A percentile compares a stretch with the other conserved stretches of the same genome.
Conservation (phyloP, 2,329 filamentous ascomycete genomes). For the Scedosporium apiospermum region DNA sequence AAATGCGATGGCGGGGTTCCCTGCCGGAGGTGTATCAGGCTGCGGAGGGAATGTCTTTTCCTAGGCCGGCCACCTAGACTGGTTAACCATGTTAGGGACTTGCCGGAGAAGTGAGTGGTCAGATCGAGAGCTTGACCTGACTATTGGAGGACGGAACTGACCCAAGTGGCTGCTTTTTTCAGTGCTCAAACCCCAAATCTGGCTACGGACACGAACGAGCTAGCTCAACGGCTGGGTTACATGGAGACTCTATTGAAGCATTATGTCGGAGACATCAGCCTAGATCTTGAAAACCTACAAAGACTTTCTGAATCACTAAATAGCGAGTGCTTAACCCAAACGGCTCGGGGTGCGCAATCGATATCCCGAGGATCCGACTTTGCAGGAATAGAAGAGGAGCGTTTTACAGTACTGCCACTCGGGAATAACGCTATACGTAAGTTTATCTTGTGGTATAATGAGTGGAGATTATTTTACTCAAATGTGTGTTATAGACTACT, state of each 20-base stretch:
- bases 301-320: conserved; percentile 32
- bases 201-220: conserved; percentile 9
- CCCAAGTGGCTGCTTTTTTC: background rate
- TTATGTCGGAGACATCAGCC: conserved; percentile 32
- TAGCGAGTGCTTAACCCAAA: conserved; percentile 13
- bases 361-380: conserved; percentile 12
- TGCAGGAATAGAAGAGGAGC: conserved; percentile 24
- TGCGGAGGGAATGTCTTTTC: conserved; percentile 41
- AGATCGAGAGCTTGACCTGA: too few relatives aligned
- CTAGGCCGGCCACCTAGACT: conserved; percentile 17
- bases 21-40: conserved; percentile 40
- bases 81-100: background rate
- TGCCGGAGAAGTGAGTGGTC: background rate
- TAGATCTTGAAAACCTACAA: conserved; percentile 30
- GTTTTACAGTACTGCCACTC: conserved; percentile 29
- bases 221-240: conserved; percentile 14
- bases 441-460: conserved; percentile 8
- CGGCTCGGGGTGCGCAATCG: background rate
- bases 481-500: conserved; percentile 28
- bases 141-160: background rate
- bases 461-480: background rate
- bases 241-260: conserved; percentile 40
- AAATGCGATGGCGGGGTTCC: conserved; percentile 47
- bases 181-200: conserved; percentile 1
- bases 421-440: conserved; percentile 31